Evolutionary conservation across 331 rosid species (phyloP).

Genomic region (Cydonia oblonga): DNA sequence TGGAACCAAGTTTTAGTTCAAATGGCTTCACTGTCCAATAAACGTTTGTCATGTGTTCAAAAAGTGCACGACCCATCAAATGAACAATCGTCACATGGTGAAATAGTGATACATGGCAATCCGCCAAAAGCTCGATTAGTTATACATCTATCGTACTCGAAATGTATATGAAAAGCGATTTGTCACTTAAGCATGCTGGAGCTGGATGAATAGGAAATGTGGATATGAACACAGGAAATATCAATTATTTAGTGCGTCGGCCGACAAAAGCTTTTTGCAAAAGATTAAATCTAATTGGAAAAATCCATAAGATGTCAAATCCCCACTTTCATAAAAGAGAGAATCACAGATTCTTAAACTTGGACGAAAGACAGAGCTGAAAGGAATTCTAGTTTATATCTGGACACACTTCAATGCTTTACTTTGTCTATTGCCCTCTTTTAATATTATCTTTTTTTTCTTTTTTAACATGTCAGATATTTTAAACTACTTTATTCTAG

Average conservation of each 20-base stretch:
- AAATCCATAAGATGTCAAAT: slow-evolving; percentile 24
- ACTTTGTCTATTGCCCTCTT: slow-evolving; percentile 9
- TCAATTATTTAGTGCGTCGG: background rate
- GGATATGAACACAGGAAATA: slow-evolving; percentile 10
- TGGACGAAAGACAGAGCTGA: slow-evolving; percentile 22
- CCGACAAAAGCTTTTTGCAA: slow-evolving; percentile 8
- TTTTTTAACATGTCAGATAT: background rate
- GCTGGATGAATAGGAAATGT: slow-evolving; percentile 16
- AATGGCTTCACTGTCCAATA: too few species aligned
- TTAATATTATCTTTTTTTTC: slow-evolving; percentile 14
- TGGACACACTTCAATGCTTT: slow-evolving; percentile 24
- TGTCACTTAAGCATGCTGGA: slow-evolving; percentile 9
- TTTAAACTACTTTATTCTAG: too few species aligned
- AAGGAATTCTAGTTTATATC: background rate
- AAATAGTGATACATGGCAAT: background rate
- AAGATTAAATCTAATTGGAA: slow-evolving; percentile 1
- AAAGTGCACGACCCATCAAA: background rate
- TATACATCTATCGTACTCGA: background rate
- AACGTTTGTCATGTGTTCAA: too few species aligned
- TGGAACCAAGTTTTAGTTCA: rapidly evolving
- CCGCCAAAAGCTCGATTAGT: background rate
- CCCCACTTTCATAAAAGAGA: slow-evolving; percentile 28
- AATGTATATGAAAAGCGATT: background rate
- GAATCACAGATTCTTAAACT: slow-evolving; percentile 35
- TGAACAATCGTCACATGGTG: too few species aligned